Percentiles rank a stretch among this genome's conserved stretches.
phyloP scores from a whole-genome alignment of 345 rosid genomes.

The Heritiera fomes region DNA sequence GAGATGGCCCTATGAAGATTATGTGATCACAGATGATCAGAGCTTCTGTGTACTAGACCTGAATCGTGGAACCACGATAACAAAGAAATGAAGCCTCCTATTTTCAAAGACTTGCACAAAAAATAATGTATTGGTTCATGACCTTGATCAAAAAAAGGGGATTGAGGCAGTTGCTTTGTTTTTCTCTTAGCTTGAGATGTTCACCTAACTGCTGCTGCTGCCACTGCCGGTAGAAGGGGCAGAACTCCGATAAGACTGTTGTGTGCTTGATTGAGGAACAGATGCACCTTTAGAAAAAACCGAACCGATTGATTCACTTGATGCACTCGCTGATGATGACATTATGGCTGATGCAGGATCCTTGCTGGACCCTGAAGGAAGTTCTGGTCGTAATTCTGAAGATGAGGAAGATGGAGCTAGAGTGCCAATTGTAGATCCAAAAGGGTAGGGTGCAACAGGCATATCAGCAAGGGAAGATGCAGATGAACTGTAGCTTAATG shows the following conservation, averaged over 20 bases:
- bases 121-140: constrained; percentile 30
- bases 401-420: constrained; percentile 69
- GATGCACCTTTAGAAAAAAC: constrained; percentile 38
- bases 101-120: constrained; percentile 32
- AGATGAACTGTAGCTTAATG: constrained; percentile 65
- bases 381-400: constrained; percentile 57
- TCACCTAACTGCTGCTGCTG: constrained; percentile 19
- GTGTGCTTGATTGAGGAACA: constrained; percentile 35
- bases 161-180: constrained; percentile 28
- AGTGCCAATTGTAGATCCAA: constrained; percentile 66
- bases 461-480: constrained; percentile 79
- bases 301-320: constrained; percentile 47
- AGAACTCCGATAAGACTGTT: constrained; percentile 48
- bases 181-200: constrained; percentile 34
- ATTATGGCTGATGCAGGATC: constrained; percentile 40
- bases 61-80: constrained; percentile 34
- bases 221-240: constrained; percentile 38
- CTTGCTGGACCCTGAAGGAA: constrained; percentile 45
- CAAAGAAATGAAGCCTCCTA: constrained; percentile 42
- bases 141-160: constrained; percentile 36
- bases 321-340: constrained; percentile 40
- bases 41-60: constrained; percentile 43
- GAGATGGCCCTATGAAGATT: constrained; percentile 37
- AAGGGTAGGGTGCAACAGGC: constrained; percentile 71
- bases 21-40: constrained; percentile 33